Conservation (phyloP, 805 yeast genomes). For the Yamadazyma sp. region DNA sequence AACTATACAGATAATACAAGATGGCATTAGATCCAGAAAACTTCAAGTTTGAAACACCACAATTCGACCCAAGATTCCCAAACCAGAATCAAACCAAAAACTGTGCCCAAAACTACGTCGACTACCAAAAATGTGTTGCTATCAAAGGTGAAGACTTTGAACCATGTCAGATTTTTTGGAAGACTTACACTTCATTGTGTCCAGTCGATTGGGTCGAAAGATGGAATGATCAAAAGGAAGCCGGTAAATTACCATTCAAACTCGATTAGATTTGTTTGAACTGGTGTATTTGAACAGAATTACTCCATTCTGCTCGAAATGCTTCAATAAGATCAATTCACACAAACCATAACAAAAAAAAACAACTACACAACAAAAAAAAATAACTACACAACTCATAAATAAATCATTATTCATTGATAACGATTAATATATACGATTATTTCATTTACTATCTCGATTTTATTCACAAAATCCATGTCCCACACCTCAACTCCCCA, state of each 20-base stretch:
- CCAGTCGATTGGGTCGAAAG: constrained; percentile 81
- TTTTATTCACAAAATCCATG: too few relatives aligned
- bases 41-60: constrained; percentile 42
- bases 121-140: constrained; percentile 94
- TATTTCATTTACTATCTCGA: too few relatives aligned
- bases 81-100: constrained; percentile 96
- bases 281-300: too few relatives aligned
- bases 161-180: constrained; percentile 94
- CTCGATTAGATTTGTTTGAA: constrained; percentile 30
- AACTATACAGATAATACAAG: too few relatives aligned
- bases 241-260: constrained; percentile 45
- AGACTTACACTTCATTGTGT: constrained; percentile 82
- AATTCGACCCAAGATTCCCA: constrained; percentile 92
- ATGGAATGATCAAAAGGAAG: constrained; percentile 84
- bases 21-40: constrained; percentile 40
- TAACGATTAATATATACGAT: constrained; percentile 7
- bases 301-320: too few relatives aligned
- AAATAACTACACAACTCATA: too few relatives aligned
- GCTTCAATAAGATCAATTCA: background rate
- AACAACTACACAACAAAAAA: background rate
- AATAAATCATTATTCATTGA: too few relatives aligned
- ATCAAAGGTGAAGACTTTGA: constrained; percentile 98
- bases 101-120: constrained; percentile 97
- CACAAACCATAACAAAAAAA: background rate
- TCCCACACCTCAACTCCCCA: too few relatives aligned